These are phyloP conservation scores for Cochliopodium minus DNA, from an alignment of 208 protist species.

Conservation along the genomic window DNA sequence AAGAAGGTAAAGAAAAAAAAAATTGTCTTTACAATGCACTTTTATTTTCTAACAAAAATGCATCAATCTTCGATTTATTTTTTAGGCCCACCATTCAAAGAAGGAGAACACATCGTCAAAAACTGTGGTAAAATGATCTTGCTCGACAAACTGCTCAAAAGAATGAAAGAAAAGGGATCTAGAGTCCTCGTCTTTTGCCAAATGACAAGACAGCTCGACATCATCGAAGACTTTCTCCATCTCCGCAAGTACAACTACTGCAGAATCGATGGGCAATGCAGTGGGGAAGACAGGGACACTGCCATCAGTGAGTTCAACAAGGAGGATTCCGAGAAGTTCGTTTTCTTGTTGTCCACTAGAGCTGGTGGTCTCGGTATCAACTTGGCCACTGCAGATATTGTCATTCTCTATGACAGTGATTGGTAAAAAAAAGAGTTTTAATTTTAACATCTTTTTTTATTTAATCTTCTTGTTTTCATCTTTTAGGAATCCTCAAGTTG, in stretches of 20 bases:
- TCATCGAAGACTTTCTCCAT: constrained; percentile 10
- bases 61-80: too few species aligned
- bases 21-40: too few species aligned
- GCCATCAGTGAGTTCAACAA: constrained; percentile 76
- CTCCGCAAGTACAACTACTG: neutral
- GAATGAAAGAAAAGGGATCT: neutral
- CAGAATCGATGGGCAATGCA: constrained; percentile 27
- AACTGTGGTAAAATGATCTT: constrained; percentile 17
- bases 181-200: constrained; percentile 21
- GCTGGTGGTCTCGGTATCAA: constrained; percentile 96
- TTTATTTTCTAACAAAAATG: too few species aligned
- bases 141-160: constrained; percentile 10
- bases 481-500: constrained; percentile 94
- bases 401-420: constrained; percentile 94
- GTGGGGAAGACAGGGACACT: constrained; percentile 51
- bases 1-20: too few species aligned
- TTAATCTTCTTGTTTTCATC: too few species aligned
- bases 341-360: constrained; percentile 91
- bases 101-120: neutral
- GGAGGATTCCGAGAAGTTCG: constrained; percentile 61
- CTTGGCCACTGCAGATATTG: constrained; percentile 87
- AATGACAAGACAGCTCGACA: constrained; percentile 16
- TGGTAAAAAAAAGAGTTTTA: constrained; percentile 73
- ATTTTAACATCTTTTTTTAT: too few species aligned
- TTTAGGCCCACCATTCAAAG: neutral